Evolutionary conservation across 164 flowering plant species (phyloP).

Genomic region (Litsea cubeba): DNA sequence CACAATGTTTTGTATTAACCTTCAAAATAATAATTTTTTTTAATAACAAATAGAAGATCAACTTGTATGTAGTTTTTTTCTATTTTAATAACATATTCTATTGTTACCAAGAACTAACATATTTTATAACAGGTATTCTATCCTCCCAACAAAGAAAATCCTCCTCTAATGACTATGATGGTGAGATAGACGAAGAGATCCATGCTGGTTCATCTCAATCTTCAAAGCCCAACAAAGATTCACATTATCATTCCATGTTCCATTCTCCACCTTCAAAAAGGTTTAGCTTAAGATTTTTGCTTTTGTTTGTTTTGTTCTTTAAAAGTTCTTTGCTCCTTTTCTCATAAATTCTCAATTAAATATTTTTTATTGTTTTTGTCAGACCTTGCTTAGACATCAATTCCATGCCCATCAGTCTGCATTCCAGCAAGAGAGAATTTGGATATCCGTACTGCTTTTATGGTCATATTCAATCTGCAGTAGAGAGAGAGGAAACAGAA

Average conservation of each 20-base stretch:
- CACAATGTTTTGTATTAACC: background rate
- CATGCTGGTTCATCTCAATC: background rate
- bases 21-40: background rate
- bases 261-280: background rate
- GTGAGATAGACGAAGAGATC: background rate
- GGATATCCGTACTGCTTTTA: background rate
- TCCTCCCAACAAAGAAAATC: background rate
- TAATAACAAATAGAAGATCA: background rate
- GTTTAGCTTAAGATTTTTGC: background rate
- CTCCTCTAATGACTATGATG: background rate
- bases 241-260: background rate
- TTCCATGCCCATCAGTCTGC: background rate
- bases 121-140: background rate
- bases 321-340: background rate
- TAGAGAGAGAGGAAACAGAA: background rate
- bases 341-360: too few relatives aligned
- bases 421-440: background rate
- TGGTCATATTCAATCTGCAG: background rate
- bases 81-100: too few relatives aligned
- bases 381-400: background rate
- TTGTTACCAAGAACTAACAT: too few relatives aligned
- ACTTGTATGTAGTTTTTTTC: background rate
- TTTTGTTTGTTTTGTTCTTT: too few relatives aligned
- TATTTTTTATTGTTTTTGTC: background rate
- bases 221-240: constrained; percentile 4